These are phyloP conservation scores for Linnemannia elongata DNA, from an alignment of 192 early-diverging fungal genomes.

Conservation along the genomic window DNA sequence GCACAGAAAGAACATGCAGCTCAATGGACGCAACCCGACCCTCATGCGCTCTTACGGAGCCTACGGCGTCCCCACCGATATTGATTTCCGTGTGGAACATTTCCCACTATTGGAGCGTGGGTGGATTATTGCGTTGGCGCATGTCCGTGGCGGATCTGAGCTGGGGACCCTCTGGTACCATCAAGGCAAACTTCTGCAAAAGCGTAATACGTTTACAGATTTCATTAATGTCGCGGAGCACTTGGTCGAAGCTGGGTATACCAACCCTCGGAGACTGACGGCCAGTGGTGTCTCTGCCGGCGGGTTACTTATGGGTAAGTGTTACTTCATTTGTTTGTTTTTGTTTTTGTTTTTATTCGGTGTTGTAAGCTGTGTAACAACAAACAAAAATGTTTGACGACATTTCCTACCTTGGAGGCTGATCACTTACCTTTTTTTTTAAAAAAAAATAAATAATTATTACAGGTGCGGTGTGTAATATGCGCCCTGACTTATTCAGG, in stretches of 20 bases:
- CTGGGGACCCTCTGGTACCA: constrained; percentile 85
- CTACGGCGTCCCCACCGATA: constrained; percentile 82
- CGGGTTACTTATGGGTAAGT: constrained; percentile 77
- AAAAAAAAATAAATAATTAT: no score
- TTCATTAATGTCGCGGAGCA: constrained; percentile 76
- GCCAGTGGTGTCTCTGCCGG: constrained; percentile 84
- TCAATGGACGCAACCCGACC: constrained; percentile 66
- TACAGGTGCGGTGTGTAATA: constrained; percentile 59
- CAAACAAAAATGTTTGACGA: background rate
- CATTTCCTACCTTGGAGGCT: background rate
- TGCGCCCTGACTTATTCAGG: constrained; percentile 75
- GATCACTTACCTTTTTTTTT: background rate
- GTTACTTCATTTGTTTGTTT: background rate
- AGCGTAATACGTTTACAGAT: constrained; percentile 81
- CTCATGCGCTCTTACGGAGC: constrained; percentile 86
- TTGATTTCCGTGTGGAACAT: constrained; percentile 81
- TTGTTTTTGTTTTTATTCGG: background rate
- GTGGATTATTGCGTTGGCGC: constrained; percentile 86
- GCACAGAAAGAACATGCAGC: constrained; percentile 61
- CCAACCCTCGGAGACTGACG: constrained; percentile 68
- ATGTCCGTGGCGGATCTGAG: constrained; percentile 85
- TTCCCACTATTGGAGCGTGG: constrained; percentile 84
- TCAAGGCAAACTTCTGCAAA: constrained; percentile 76
- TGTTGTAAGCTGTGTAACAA: background rate
- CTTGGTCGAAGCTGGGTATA: constrained; percentile 70